Percentiles rank a stretch among this genome's conserved stretches.
phyloP scores from a whole-genome alignment of 2,329 filamentous ascomycete genomes.

The Ophiostoma quercus region DNA sequence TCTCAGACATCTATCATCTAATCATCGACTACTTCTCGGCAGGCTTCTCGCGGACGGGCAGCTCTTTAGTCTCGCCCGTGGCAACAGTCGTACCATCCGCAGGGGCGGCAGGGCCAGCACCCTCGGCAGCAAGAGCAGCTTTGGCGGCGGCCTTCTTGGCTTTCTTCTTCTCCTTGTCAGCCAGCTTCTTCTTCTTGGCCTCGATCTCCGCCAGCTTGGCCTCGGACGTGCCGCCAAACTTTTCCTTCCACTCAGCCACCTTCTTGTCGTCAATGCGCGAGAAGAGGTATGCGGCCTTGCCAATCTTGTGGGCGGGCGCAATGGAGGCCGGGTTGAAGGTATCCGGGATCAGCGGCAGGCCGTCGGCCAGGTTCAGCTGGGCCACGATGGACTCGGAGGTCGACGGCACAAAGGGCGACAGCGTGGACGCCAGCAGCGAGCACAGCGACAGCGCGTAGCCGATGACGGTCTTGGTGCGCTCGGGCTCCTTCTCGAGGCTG shows the following conservation, averaged over 20 bases:
- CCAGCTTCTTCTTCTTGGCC: constrained; percentile 34
- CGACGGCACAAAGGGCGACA: constrained; percentile 81
- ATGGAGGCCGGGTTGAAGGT: constrained; percentile 59
- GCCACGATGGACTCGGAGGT: constrained; percentile 68
- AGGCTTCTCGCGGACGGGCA: constrained; percentile 30
- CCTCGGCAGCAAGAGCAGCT: constrained; percentile 17
- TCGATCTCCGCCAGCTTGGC: constrained; percentile 31
- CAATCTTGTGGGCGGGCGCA: constrained; percentile 71
- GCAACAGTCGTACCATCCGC: constrained; percentile 26
- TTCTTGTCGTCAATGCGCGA: constrained; percentile 67
- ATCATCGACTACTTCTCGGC: constrained; percentile 3
- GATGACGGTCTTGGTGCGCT: constrained; percentile 55
- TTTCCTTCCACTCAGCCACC: constrained; percentile 63
- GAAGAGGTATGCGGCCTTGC: constrained; percentile 54
- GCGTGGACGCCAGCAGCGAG: constrained; percentile 71
- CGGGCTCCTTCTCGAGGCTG: constrained; percentile 47
- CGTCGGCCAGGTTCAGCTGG: constrained; percentile 54
- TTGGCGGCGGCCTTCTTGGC: constrained; percentile 33
- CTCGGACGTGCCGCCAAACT: constrained; percentile 46
- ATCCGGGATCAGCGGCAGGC: constrained; percentile 57
- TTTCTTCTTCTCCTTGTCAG: constrained; percentile 32
- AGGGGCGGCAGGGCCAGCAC: constrained; percentile 20
- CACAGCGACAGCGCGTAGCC: constrained; percentile 79
- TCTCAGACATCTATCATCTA: background rate
- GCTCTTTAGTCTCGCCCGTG: constrained; percentile 30